Base-by-base conservation (phyloP, 2,329 filamentous ascomycete genomes). In the Trichoderma atrobrunneum region DNA sequence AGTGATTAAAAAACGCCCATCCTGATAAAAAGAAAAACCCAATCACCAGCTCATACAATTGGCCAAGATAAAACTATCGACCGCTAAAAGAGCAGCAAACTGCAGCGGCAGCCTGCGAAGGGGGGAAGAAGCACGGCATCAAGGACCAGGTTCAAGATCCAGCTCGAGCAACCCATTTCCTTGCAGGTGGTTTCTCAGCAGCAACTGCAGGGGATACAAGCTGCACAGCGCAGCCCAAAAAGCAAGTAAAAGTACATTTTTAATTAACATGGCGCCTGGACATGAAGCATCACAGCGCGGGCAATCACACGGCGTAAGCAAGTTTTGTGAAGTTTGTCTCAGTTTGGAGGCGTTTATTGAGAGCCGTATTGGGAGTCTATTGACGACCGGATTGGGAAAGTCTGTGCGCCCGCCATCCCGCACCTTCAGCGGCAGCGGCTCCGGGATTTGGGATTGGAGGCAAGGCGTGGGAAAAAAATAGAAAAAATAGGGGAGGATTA, bases 321-420 rank as follows among this genome's bases (percentile, higher is more conserved):
- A 21, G 24, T 57, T 36, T 54, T 36, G 6, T 34, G 62, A 64
- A 63, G 71, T 72, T 72, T 72, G 71, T 43, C 21, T 24, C 32
- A 32, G 51, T 60, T 62, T 51, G 14, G 65, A 67, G 71, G 71
- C 75, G 73, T 76, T 69, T 79, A 80, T 81, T 80, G 76, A 80
- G 70, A 18, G 30, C 24, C 48, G 24, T 24, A 61, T 63, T 62
- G 71, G 72, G 72, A 24, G 72, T 78, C 78, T 82, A 82, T 82
- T 82, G 78, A 80, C 57, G 72, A 75, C 80, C 79, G 73, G 75
- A 81, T 80, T 73, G 72, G 80, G 78, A 68, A 75, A 74, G 64
- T 65, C 66, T 60, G 39, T 73, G 34, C 54, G 34, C 48, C 48
- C 60, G 54, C 56, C 11, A 32, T 32, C 36, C 67, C 67, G 43